phyloP scores from a whole-genome alignment of 805 yeast species.

The Metschnikowia colocasiae region DNA sequence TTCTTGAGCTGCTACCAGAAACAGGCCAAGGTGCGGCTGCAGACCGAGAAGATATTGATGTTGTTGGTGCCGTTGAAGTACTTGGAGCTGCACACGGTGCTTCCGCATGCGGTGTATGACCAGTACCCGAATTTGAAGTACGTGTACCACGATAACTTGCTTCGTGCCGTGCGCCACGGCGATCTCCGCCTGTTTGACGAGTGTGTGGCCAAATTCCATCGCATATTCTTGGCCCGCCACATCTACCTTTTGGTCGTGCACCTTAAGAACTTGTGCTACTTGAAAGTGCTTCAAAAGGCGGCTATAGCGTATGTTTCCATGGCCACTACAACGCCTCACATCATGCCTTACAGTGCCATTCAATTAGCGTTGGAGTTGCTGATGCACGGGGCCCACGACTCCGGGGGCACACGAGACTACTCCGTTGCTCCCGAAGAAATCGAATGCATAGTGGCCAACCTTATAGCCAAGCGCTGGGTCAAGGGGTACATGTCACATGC shows the following conservation, averaged over 20 bases:
- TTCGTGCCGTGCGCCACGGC: slow-evolving; percentile 50
- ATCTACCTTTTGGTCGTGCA: slow-evolving; percentile 58
- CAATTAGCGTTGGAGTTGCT: slow-evolving; percentile 39
- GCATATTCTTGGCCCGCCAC: slow-evolving; percentile 51
- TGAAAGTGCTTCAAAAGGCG: slow-evolving; percentile 47
- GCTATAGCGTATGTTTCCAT: slow-evolving; percentile 18
- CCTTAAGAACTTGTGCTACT: slow-evolving; percentile 47
- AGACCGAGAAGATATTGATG: slow-evolving; percentile 46
- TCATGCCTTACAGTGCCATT: slow-evolving; percentile 40
- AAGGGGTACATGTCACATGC: slow-evolving; percentile 84
- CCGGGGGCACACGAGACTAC: slow-evolving; percentile 4
- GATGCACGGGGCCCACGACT: not conserved
- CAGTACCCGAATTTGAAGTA: slow-evolving; percentile 38
- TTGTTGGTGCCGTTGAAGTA: slow-evolving; percentile 64
- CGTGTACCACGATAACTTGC: slow-evolving; percentile 45
- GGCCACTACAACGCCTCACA: slow-evolving; percentile 28
- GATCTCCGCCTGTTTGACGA: slow-evolving; percentile 50
- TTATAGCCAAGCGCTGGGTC: slow-evolving; percentile 56
- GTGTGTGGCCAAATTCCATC: slow-evolving; percentile 43
- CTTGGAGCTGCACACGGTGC: slow-evolving; percentile 37
- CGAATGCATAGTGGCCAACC: slow-evolving; percentile 66
- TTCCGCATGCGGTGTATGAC: slow-evolving; percentile 46
- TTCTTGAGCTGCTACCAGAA: slow-evolving; percentile 25
- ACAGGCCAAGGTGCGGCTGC: slow-evolving; percentile 22
- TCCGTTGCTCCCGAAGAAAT: slow-evolving; percentile 44